phyloP scores from a whole-genome alignment of 768 basidiomycete species.

The Mycena vulgaris region DNA sequence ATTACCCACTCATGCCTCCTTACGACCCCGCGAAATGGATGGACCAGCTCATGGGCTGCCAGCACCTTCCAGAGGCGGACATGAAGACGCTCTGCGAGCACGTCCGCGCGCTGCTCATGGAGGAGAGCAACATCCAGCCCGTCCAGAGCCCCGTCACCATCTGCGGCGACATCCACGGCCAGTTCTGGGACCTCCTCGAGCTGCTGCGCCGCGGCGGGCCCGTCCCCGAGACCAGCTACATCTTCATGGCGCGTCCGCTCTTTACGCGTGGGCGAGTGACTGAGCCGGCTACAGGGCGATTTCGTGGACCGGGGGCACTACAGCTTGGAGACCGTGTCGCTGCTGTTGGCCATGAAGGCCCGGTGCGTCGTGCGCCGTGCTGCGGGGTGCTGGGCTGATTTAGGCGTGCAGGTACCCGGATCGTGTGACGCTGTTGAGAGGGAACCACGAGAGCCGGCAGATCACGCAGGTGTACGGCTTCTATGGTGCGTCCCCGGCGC shows the following conservation, averaged over 20 bases:
- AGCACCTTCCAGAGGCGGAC: slow-evolving; percentile 90
- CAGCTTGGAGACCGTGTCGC: slow-evolving; percentile 93
- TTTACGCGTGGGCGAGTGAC: not conserved
- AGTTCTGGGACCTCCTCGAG: slow-evolving; percentile 97
- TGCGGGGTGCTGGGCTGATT: slow-evolving; percentile 4
- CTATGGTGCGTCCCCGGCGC: slow-evolving; percentile 75
- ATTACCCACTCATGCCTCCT: slow-evolving; percentile 41
- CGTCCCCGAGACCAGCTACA: slow-evolving; percentile 91
- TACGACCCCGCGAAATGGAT: slow-evolving; percentile 86
- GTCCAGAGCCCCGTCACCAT: slow-evolving; percentile 96
- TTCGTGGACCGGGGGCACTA: slow-evolving; percentile 98
- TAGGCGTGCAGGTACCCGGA: slow-evolving; percentile 83
- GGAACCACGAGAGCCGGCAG: slow-evolving; percentile 97
- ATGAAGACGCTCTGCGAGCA: slow-evolving; percentile 95
- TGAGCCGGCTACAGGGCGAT: slow-evolving; percentile 78
- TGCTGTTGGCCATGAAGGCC: slow-evolving; percentile 91
- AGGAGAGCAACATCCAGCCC: slow-evolving; percentile 98
- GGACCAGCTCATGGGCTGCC: slow-evolving; percentile 87
- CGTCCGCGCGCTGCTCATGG: slow-evolving; percentile 90
- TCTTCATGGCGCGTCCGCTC: slow-evolving; percentile 88
- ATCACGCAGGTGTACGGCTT: slow-evolving; percentile 99
- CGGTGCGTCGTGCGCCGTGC: slow-evolving; percentile 67
- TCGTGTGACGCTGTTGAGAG: slow-evolving; percentile 90
- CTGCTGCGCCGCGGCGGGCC: slow-evolving; percentile 88
- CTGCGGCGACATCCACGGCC: slow-evolving; percentile 97